phyloP scores from a whole-genome alignment of 305 asterid species.

The Euphrasia arctica region DNA sequence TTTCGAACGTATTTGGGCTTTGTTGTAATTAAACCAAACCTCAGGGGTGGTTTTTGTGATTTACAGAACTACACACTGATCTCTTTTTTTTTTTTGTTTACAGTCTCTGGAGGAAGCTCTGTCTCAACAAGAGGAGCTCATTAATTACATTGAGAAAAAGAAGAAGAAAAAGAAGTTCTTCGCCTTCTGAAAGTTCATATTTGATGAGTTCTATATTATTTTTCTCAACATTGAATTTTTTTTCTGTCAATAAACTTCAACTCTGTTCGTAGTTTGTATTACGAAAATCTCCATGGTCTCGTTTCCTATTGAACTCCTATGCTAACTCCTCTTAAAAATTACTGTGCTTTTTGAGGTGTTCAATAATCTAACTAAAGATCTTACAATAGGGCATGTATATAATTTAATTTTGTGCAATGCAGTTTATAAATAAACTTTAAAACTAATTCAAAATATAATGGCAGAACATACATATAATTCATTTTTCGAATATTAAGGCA shows the following conservation, averaged over 20 bases:
- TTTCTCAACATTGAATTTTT: neutral
- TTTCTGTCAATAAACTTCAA: conserved; percentile 3
- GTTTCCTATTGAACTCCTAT: too few species aligned
- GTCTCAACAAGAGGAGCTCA: conserved; percentile 59
- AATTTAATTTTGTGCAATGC: too few species aligned
- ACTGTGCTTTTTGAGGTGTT: too few species aligned
- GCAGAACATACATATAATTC: neutral
- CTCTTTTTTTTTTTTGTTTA: neutral
- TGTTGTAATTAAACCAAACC: neutral
- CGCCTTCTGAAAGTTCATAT: conserved; percentile 43
- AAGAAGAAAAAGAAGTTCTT: conserved; percentile 74
- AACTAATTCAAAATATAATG: neutral
- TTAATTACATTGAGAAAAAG: conserved; percentile 69
- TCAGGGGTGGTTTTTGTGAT: neutral
- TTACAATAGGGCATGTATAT: too few species aligned
- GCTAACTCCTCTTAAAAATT: too few species aligned
- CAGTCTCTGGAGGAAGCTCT: conserved; percentile 66
- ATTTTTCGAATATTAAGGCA: neutral
- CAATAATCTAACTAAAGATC: too few species aligned
- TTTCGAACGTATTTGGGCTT: neutral
- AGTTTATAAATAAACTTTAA: too few species aligned
- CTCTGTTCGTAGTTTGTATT: too few species aligned
- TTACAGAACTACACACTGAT: neutral
- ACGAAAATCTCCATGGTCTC: too few species aligned
- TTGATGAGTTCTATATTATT: neutral